These are phyloP conservation scores for Ascochyta lentis DNA, from an alignment of 2,329 filamentous ascomycete genomes.

Conservation along the genomic window DNA sequence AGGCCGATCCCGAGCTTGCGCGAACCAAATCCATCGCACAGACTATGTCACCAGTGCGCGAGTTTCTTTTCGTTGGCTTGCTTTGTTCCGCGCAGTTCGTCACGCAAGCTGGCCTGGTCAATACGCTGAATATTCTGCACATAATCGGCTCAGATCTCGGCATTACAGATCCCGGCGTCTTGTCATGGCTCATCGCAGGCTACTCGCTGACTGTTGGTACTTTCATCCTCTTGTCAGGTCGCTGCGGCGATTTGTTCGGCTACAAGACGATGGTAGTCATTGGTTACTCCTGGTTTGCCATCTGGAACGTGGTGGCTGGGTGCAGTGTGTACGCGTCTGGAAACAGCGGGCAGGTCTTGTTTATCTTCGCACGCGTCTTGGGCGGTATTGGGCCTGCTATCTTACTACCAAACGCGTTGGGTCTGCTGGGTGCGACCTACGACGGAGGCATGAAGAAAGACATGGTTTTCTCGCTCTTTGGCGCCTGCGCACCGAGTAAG, in stretches of 20 bases:
- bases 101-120: conserved; percentile 53
- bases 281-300: conserved; percentile 58
- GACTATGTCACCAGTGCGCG: conserved; percentile 29
- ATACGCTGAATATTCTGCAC: conserved; percentile 49
- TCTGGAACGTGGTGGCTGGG: conserved; percentile 57
- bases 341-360: conserved; percentile 41
- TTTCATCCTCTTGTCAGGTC: conserved; percentile 59
- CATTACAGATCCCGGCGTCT: conserved; percentile 48
- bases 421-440: conserved; percentile 66
- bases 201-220: conserved; percentile 59
- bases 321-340: conserved; percentile 49
- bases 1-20: conserved; percentile 22
- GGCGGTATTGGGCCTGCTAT: conserved; percentile 67
- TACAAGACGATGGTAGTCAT: conserved; percentile 58
- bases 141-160: conserved; percentile 53
- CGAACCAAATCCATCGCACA: conserved; percentile 32
- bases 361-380: conserved; percentile 47
- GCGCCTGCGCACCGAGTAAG: conserved; percentile 55
- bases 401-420: conserved; percentile 68
- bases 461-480: conserved; percentile 64
- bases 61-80: conserved; percentile 35
- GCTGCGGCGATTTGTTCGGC: conserved; percentile 59
- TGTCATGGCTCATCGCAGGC: conserved; percentile 58
- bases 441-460: conserved; percentile 64
- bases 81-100: conserved; percentile 37